Evolutionary conservation across 1,139 yeast genomes (phyloP).

Genomic region (Pichiaceae sp.): DNA sequence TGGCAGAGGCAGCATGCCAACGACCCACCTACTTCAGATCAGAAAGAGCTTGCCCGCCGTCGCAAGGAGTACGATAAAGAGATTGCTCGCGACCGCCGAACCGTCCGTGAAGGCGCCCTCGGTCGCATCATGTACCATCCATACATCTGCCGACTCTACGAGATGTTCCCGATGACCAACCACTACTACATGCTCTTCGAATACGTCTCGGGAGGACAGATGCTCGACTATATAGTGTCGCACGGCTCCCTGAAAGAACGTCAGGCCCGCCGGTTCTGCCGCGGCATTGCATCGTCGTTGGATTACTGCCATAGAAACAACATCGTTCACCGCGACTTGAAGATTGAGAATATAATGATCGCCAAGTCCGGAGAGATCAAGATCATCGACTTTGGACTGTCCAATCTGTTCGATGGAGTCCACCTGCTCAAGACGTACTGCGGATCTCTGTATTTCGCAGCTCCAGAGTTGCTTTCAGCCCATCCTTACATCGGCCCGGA

Average conservation of each 20-base stretch:
- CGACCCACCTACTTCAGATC: conserved; percentile 53
- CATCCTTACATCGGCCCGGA: conserved; percentile 94
- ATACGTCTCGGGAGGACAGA: conserved; percentile 95
- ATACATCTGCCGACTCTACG: conserved; percentile 83
- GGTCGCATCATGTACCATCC: conserved; percentile 90
- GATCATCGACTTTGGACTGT: conserved; percentile 91
- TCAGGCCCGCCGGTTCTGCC: conserved; percentile 89
- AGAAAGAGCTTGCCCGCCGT: conserved; percentile 50
- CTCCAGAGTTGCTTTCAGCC: conserved; percentile 91
- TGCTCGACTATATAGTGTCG: conserved; percentile 93
- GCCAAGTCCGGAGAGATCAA: conserved; percentile 90
- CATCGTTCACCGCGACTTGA: conserved; percentile 93
- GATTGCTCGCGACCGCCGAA: conserved; percentile 83
- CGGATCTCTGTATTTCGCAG: conserved; percentile 96
- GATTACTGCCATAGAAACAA: conserved; percentile 91
- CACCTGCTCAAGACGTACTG: conserved; percentile 84
- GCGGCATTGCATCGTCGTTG: conserved; percentile 93
- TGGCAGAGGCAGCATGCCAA: conserved; percentile 72
- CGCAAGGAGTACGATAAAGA: conserved; percentile 79
- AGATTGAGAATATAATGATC: conserved; percentile 93
- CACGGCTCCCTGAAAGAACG: conserved; percentile 93
- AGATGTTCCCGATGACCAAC: conserved; percentile 93
- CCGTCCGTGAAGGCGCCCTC: conserved; percentile 90
- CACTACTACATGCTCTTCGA: conserved; percentile 97
- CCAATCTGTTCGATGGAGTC: conserved; percentile 72